These are phyloP conservation scores for Globisporangium cederbergense DNA, from an alignment of 352 stramenopile species.

Conservation along the genomic window DNA sequence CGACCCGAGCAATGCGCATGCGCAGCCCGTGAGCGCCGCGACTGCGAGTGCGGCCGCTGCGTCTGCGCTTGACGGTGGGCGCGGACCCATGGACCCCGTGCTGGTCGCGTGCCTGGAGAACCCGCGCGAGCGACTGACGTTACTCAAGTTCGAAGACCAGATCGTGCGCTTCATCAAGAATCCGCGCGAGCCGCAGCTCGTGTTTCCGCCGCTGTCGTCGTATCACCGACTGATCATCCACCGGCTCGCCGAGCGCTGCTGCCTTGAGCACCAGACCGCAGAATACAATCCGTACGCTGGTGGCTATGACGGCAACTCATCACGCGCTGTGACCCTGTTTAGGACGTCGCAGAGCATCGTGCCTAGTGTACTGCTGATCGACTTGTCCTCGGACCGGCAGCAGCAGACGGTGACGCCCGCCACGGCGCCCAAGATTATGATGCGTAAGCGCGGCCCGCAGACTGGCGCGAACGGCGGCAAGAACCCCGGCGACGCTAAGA, in stretches of 20 bases:
- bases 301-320: constrained; percentile 60
- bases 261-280: constrained; percentile 84
- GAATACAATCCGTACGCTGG: constrained; percentile 56
- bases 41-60: constrained; percentile 48
- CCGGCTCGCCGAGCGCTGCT: constrained; percentile 91
- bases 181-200: constrained; percentile 59
- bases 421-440: constrained; percentile 91
- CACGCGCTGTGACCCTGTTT: constrained; percentile 86
- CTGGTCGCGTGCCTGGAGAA: constrained; percentile 80
- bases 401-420: constrained; percentile 60
- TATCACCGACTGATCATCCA: constrained; percentile 91
- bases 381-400: constrained; percentile 77
- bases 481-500: constrained; percentile 31
- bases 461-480: constrained; percentile 33
- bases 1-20: constrained; percentile 24
- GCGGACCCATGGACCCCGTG: constrained; percentile 69
- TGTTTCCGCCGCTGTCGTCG: constrained; percentile 81
- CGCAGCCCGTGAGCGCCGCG: constrained; percentile 44
- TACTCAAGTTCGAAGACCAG: constrained; percentile 87
- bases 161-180: constrained; percentile 80
- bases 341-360: constrained; percentile 79
- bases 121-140: constrained; percentile 66
- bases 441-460: constrained; percentile 62
- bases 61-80: constrained; percentile 14
- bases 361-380: constrained; percentile 83